Percentiles rank a stretch among this genome's conserved stretches.
phyloP scores from a whole-genome alignment of 305 asterid genomes.

The Monarda citriodora region DNA sequence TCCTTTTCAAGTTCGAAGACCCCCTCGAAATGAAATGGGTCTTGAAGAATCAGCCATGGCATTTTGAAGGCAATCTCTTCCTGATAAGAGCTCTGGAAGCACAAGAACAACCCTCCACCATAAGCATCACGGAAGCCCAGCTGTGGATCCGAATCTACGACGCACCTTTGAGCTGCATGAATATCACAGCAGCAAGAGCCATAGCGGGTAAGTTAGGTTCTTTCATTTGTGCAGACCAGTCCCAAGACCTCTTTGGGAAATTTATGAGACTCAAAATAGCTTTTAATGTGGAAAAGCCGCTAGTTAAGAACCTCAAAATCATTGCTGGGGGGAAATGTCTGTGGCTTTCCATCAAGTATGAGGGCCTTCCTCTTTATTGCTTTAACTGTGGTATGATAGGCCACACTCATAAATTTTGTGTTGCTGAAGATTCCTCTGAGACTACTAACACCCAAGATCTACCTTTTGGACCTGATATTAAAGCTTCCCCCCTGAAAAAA shows the following conservation, averaged over 20 bases:
- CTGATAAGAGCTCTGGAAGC: background rate
- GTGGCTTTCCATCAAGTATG: background rate
- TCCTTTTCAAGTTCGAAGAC: background rate
- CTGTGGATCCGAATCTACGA: background rate
- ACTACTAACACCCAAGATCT: background rate
- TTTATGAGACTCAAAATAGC: background rate
- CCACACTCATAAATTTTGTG: background rate
- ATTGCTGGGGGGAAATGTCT: background rate
- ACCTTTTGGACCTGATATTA: background rate
- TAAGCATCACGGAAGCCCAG: background rate
- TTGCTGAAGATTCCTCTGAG: background rate
- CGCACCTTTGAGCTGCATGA: background rate
- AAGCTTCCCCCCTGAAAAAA: background rate
- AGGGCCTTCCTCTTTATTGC: background rate
- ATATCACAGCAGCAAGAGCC: background rate
- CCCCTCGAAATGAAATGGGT: background rate
- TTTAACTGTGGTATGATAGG: background rate
- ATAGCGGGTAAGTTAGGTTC: background rate
- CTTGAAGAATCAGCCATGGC: background rate
- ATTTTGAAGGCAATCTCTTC: background rate
- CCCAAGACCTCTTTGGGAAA: background rate
- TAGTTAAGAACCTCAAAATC: background rate
- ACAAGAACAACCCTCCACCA: background rate
- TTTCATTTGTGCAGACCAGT: background rate
- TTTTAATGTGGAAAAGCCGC: background rate